Evolutionary conservation across 768 basidiomycete species (phyloP).

Genomic region (Wakefieldia striispora): DNA sequence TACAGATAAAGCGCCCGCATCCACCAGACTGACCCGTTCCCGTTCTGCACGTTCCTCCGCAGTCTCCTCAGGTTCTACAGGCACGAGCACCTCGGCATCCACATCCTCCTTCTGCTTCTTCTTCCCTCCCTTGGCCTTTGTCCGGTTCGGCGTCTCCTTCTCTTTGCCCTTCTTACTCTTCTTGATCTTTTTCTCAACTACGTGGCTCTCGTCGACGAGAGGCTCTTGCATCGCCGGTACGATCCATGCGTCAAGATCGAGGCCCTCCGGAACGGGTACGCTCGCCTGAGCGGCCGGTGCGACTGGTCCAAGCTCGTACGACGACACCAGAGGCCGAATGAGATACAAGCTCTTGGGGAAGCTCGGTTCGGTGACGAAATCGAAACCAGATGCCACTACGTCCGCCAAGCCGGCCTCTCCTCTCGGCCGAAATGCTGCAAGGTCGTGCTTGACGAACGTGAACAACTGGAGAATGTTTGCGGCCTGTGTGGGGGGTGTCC

Average conservation of each 20-base stretch:
- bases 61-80: slow-evolving; percentile 48
- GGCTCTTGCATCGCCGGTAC: slow-evolving; percentile 53
- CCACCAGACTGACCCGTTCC: slow-evolving; percentile 52
- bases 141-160: slow-evolving; percentile 35
- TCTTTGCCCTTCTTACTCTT: slow-evolving; percentile 45
- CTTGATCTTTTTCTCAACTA: slow-evolving; percentile 41
- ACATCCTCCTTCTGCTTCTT: slow-evolving; percentile 43
- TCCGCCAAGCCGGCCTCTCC: slow-evolving; percentile 37
- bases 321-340: slow-evolving; percentile 72
- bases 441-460: slow-evolving; percentile 72
- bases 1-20: neutral
- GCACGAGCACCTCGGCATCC: slow-evolving; percentile 30
- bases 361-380: slow-evolving; percentile 36
- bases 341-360: slow-evolving; percentile 92
- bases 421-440: slow-evolving; percentile 52
- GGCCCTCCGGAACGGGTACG: slow-evolving; percentile 77
- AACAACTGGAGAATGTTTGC: slow-evolving; percentile 76
- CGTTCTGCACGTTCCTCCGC: slow-evolving; percentile 58
- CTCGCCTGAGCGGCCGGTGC: slow-evolving; percentile 76
- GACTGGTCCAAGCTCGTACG: slow-evolving; percentile 85
- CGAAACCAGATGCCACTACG: slow-evolving; percentile 37
- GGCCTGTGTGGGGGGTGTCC: slow-evolving; percentile 53
- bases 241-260: slow-evolving; percentile 86
- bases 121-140: slow-evolving; percentile 36
- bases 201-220: slow-evolving; percentile 30